Percentiles rank a stretch among this genome's conserved stretches.
Conservation (phyloP, 805 yeast species). For the Vanderwaltozyma polyspora region DNA sequence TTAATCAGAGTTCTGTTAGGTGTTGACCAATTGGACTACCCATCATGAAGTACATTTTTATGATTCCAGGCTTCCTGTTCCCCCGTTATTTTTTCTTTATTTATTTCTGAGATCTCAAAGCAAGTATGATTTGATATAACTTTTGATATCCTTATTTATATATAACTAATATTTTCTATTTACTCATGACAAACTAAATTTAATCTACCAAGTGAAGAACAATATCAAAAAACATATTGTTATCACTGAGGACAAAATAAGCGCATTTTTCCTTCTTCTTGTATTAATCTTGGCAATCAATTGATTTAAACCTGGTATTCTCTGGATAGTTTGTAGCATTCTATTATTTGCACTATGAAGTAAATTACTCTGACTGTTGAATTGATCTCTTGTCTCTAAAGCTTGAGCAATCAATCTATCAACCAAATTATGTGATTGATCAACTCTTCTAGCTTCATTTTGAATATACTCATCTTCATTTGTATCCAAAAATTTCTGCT, state of each 20-base stretch:
- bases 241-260: slow-evolving; percentile 69
- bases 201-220: slow-evolving; percentile 36
- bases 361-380: slow-evolving; percentile 56
- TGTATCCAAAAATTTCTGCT: slow-evolving; percentile 34
- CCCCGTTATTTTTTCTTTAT: no score
- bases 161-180: no score
- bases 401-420: slow-evolving; percentile 79
- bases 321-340: slow-evolving; percentile 47
- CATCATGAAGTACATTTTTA: no score
- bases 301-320: slow-evolving; percentile 74
- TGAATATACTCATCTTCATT: slow-evolving; percentile 61
- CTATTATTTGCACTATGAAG: slow-evolving; percentile 54
- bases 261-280: slow-evolving; percentile 76
- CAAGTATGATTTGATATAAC: no score
- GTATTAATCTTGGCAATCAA: slow-evolving; percentile 73
- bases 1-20: no score
- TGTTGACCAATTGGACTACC: no score
- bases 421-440: slow-evolving; percentile 60
- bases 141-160: no score
- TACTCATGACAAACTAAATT: no score
- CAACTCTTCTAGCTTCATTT: slow-evolving; percentile 65
- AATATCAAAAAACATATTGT: slow-evolving; percentile 61
- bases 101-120: no score
- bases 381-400: slow-evolving; percentile 78
- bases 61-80: no score